Conservation (phyloP, 768 basidiomycete genomes). For the Leccinum disarticulatum region DNA sequence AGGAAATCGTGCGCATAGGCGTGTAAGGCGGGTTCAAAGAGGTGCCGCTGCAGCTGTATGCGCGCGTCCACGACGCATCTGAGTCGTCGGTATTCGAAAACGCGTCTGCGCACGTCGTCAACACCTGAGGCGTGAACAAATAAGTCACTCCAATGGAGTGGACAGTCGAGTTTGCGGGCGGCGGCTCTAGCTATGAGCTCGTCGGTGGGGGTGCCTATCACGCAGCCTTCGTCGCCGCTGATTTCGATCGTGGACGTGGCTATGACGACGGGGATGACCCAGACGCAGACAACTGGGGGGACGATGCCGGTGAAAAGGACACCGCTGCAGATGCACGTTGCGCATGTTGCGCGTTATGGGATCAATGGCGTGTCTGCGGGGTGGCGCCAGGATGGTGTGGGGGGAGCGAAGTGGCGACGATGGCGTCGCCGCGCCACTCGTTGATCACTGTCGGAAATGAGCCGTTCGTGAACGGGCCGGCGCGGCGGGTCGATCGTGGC, state of each 20-base stretch:
- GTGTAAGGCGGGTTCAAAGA: constrained; percentile 57
- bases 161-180: constrained; percentile 26
- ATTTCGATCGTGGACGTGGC: background rate
- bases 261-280: background rate
- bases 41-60: constrained; percentile 37
- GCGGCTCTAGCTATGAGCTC: constrained; percentile 51
- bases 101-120: constrained; percentile 47
- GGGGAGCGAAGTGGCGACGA: constrained; percentile 39
- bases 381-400: constrained; percentile 54
- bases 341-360: constrained; percentile 79
- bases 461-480: constrained; percentile 31
- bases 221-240: constrained; percentile 44
- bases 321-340: constrained; percentile 76
- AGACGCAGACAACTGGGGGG: constrained; percentile 14
- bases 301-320: constrained; percentile 54
- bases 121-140: constrained; percentile 11
- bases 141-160: constrained; percentile 30
- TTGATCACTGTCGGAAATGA: constrained; percentile 69
- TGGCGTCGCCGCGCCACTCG: constrained; percentile 68
- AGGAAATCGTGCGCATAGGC: constrained; percentile 73
- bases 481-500: constrained; percentile 58
- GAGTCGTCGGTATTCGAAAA: constrained; percentile 45
- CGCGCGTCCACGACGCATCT: constrained; percentile 42
- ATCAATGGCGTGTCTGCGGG: constrained; percentile 80
- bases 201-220: constrained; percentile 37